A percentile compares a stretch with the other conserved stretches of the same genome.
Conservation (phyloP, 1,139 yeast genomes). For the Kazachstania sp. region DNA sequence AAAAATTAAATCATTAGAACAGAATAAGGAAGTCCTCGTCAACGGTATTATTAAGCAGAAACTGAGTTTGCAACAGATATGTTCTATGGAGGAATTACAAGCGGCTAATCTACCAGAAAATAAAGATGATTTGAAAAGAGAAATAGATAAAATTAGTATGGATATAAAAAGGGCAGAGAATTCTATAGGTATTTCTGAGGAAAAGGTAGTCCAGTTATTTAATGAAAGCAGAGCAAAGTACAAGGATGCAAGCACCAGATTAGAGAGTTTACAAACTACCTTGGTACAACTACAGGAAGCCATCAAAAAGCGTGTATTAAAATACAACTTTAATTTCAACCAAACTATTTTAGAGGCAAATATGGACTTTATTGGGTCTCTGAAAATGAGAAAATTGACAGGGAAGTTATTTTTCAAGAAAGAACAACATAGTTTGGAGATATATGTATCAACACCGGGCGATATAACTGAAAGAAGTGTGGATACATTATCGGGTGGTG, state of each 20-base stretch:
- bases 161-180: constrained; percentile 34
- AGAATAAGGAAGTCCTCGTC: constrained; percentile 28
- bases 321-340: constrained; percentile 42
- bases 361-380: constrained; percentile 48
- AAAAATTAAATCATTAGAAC: constrained; percentile 9
- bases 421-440: constrained; percentile 40
- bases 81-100: constrained; percentile 30
- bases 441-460: constrained; percentile 50
- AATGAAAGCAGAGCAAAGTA: constrained; percentile 32
- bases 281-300: constrained; percentile 31
- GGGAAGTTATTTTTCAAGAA: constrained; percentile 65
- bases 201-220: constrained; percentile 35
- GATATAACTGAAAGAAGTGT: constrained; percentile 58
- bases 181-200: constrained; percentile 38
- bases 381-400: constrained; percentile 61
- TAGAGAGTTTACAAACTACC: constrained; percentile 28
- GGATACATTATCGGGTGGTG: constrained; percentile 91
- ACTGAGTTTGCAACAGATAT: constrained; percentile 32
- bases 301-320: constrained; percentile 42
- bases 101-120: constrained; percentile 26
- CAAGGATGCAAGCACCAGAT: constrained; percentile 32
- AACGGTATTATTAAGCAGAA: constrained; percentile 27
- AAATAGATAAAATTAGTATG: constrained; percentile 31
- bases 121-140: constrained; percentile 32
- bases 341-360: constrained; percentile 40